Base-by-base conservation (phyloP, 2,329 filamentous ascomycete genomes). In the Dactylellina parvicollis region DNA sequence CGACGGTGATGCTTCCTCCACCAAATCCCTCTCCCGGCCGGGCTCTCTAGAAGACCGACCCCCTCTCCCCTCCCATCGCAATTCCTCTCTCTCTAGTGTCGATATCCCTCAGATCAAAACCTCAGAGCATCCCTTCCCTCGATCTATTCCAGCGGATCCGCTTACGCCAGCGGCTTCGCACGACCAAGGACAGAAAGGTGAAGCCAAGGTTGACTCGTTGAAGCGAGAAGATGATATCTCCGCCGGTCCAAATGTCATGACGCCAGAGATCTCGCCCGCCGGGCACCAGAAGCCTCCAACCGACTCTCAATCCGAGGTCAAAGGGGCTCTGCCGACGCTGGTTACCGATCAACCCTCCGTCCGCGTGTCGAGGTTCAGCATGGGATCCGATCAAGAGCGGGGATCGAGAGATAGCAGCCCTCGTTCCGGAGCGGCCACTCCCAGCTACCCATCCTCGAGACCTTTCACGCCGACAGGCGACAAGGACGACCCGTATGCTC, bases 401-500 rank as follows among this genome's bases (percentile, higher is more conserved):
- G 80, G 82, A 22, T 88, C 87, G 1, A 82, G 83, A 75, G 87
- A 89, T 70, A 83, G 83, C 60, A 89, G 87, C 75, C 87, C 93
- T 2, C 88, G 87, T 9, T 81, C 81, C 36, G 80, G 81, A 54
- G 83, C 84, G 8, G 80, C 82, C n/a, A 86, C 81, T 77, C 81
- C 86, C 18, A 86, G 87, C 32, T 83, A 87, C 74, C 86, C 84
- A 76, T 91, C 90, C 76, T 88, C 89, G 24, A 87, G 91, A 72
- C 89, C 92, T 0, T 90, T 91, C 75, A 93, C 91, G 1, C 92
- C 92, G 2, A 85, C 87, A 16, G 92, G 90, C 24, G 92, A 96
- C 70, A 85, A 84, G 55, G 90, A 96, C 79, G 92, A 96, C 77
- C 92, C 92, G 0, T 96, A 96, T 78, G 89, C 92, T n/a, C 90